Percentiles rank a stretch among this genome's conserved stretches.
Evolutionary conservation across 2,329 filamentous ascomycete species (phyloP).

Genomic region (Colletotrichum sp.): DNA sequence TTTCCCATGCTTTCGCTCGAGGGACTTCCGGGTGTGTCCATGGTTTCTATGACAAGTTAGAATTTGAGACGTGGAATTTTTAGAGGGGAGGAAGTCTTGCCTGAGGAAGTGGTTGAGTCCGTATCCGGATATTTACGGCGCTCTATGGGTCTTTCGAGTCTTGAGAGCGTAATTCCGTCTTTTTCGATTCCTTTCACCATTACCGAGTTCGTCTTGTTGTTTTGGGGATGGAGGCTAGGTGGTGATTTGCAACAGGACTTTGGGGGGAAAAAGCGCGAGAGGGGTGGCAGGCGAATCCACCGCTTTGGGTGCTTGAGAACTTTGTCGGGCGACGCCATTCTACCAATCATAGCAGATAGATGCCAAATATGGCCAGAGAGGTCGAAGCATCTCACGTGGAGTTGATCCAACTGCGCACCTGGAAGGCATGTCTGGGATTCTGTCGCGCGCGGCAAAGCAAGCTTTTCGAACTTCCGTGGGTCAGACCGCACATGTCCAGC

Average conservation of each 20-base stretch:
- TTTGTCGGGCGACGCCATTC: not conserved
- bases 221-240: not conserved
- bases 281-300: not conserved
- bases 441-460: not conserved
- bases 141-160: not conserved
- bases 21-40: not conserved
- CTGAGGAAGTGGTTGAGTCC: not conserved
- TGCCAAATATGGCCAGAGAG: not conserved
- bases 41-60: not conserved
- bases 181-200: not conserved
- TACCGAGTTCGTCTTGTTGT: not conserved
- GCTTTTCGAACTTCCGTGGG: not conserved
- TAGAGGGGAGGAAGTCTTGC: not conserved
- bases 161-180: not conserved
- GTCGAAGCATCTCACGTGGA: not conserved
- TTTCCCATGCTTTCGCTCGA: not conserved
- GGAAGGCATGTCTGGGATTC: not conserved
- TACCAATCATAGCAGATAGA: not conserved
- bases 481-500: rapidly evolving
- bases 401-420: not conserved
- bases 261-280: not conserved
- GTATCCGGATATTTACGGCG: not conserved
- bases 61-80: not conserved
- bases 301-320: not conserved
- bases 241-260: not conserved